Conservation (phyloP, 1,139 yeast genomes). For the Suhomyces maxii region DNA sequence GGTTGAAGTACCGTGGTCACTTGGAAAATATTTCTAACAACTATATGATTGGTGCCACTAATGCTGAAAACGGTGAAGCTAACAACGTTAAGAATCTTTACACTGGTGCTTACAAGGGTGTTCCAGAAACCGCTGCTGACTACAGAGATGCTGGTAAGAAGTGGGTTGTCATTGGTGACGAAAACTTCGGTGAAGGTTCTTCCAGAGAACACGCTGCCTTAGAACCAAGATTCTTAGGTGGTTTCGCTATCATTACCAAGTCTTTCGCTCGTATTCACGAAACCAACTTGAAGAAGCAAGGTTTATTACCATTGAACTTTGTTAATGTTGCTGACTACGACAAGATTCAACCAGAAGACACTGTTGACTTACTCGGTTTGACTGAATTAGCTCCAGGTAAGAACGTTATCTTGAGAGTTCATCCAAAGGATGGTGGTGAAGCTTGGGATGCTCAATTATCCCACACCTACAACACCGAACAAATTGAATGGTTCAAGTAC, state of each 20-base stretch:
- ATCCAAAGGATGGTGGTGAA: slow-evolving; percentile 76
- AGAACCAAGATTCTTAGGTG: slow-evolving; percentile 99
- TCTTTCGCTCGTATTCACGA: slow-evolving; percentile 93
- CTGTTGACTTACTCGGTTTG: slow-evolving; percentile 84
- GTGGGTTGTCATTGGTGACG: slow-evolving; percentile 99
- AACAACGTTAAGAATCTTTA: slow-evolving; percentile 85
- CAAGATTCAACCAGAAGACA: slow-evolving; percentile 88
- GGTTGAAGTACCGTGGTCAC: slow-evolving; percentile 99
- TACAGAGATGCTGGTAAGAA: slow-evolving; percentile 90
- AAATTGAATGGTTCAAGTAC: slow-evolving; percentile 98
- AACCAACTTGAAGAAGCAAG: slow-evolving; percentile 40
- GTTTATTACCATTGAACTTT: slow-evolving; percentile 88
- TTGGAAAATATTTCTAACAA: slow-evolving; percentile 97
- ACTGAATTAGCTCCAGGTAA: slow-evolving; percentile 91
- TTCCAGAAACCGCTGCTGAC: slow-evolving; percentile 92
- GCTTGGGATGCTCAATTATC: slow-evolving; percentile 88
- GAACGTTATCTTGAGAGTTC: slow-evolving; percentile 81
- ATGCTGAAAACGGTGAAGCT: slow-evolving; percentile 95
- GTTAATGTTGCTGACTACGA: slow-evolving; percentile 88
- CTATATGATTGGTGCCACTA: slow-evolving; percentile 99
- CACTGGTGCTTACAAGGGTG: slow-evolving; percentile 93
- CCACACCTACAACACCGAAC: slow-evolving; percentile 94
- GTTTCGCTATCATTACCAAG: slow-evolving; percentile 93
- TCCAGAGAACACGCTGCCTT: slow-evolving; percentile 99
- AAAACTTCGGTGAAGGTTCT: slow-evolving; percentile 99